A percentile compares a stretch with the other conserved stretches of the same genome.
phyloP scores from a whole-genome alignment of 1,284 basidiomycete genomes.

The Ceratobasidium sp. region DNA sequence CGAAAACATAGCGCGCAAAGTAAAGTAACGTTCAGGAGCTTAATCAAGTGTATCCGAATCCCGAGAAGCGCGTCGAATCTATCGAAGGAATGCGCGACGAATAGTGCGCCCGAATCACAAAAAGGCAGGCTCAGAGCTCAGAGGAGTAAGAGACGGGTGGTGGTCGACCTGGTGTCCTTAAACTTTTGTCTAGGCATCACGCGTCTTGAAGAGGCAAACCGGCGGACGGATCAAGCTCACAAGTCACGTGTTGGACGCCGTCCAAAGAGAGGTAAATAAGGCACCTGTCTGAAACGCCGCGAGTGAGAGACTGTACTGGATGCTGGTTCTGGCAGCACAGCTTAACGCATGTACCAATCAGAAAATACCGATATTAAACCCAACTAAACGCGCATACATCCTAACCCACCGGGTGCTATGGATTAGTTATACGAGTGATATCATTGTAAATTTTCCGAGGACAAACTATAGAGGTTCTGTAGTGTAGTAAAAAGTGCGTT shows the following conservation, averaged over 20 bases:
- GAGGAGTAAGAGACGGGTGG: conserved; percentile 3
- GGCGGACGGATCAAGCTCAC: conserved; percentile 42
- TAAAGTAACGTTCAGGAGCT: neutral
- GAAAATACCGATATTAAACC: too few species aligned
- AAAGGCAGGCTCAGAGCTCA: neutral
- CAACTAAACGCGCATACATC: too few species aligned
- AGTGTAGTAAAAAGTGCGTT: too few species aligned
- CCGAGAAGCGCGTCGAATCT: neutral
- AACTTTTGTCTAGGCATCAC: conserved; percentile 31
- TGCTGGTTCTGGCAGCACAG: too few species aligned
- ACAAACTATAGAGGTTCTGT: too few species aligned
- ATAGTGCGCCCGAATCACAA: neutral
- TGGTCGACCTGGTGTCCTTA: conserved; percentile 22
- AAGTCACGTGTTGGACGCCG: conserved; percentile 38
- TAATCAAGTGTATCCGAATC: neutral
- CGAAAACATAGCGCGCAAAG: conserved; percentile 17
- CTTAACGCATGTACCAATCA: too few species aligned
- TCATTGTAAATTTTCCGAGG: too few species aligned
- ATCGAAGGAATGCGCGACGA: neutral
- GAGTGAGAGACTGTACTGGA: too few species aligned
- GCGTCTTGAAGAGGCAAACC: conserved; percentile 43
- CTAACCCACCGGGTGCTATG: too few species aligned
- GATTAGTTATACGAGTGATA: too few species aligned
- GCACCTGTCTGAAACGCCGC: too few species aligned
- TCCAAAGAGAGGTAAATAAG: conserved; percentile 27